Evolutionary conservation across 1,284 basidiomycete genomes (phyloP).

Genomic region (Puccinia polysora): DNA sequence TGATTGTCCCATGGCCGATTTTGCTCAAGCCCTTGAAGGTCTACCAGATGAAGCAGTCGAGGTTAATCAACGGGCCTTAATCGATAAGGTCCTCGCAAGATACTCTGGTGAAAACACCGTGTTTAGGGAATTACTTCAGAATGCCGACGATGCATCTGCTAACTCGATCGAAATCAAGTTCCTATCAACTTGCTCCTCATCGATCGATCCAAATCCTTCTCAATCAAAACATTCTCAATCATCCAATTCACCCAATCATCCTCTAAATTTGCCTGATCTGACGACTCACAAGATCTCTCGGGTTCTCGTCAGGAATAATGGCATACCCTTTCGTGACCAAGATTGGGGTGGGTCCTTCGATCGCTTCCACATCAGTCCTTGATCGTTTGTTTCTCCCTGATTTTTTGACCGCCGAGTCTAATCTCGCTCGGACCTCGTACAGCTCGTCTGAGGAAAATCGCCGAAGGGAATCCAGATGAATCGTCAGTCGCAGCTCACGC

Average conservation of each 20-base stretch:
- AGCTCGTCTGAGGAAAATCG: slow-evolving; percentile 44
- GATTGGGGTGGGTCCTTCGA: slow-evolving; percentile 15
- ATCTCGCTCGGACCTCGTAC: too few relatives aligned
- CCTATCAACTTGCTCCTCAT: slow-evolving; percentile 41
- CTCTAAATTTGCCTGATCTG: slow-evolving; percentile 46
- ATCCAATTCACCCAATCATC: background rate
- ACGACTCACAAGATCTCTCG: slow-evolving; percentile 52
- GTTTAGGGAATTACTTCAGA: slow-evolving; percentile 87
- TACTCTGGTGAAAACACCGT: slow-evolving; percentile 93
- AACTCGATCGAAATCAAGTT: slow-evolving; percentile 54
- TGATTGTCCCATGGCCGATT: slow-evolving; percentile 23
- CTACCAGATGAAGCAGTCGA: slow-evolving; percentile 66
- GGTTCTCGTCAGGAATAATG: slow-evolving; percentile 76
- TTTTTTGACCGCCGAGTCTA: background rate
- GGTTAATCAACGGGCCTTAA: slow-evolving; percentile 89
- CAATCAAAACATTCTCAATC: background rate
- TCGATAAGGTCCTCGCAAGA: slow-evolving; percentile 86
- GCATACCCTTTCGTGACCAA: slow-evolving; percentile 65
- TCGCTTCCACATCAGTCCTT: background rate
- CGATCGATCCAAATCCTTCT: too few relatives aligned
- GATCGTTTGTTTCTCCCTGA: slow-evolving; percentile 36
- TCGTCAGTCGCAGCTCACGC: slow-evolving; percentile 47
- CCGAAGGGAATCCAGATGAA: slow-evolving; percentile 43
- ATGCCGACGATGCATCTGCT: slow-evolving; percentile 89
- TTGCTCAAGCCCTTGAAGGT: slow-evolving; percentile 33